Evolutionary conservation across 1,284 basidiomycete genomes (phyloP), one percentile per base, ranked within the genome.

Genomic region (Neonothopanus nambi): DNA sequence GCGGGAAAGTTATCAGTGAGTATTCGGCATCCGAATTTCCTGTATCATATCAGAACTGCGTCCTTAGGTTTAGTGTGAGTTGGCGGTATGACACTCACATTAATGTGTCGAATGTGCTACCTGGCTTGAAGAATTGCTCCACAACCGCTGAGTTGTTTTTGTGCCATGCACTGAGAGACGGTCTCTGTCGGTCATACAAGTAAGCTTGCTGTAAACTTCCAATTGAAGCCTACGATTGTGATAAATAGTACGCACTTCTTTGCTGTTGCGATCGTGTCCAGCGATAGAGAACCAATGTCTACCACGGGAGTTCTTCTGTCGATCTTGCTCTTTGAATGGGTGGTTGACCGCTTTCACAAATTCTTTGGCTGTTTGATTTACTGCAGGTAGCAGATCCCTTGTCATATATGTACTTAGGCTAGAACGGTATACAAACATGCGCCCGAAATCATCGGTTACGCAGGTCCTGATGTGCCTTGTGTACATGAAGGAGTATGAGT

Each of bases 201-300:
- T n/a, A n/a, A n/a, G n/a, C n/a, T n/a, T n/a, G n/a, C n/a, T n/a
- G n/a, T n/a, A n/a, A n/a, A n/a, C n/a, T n/a, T n/a, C n/a, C n/a
- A n/a, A n/a, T n/a, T n/a, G n/a, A n/a, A n/a, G n/a, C n/a, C n/a
- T n/a, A n/a, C n/a, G n/a, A n/a, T n/a, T n/a, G n/a, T n/a, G n/a
- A n/a, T n/a, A n/a, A n/a, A n/a, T n/a, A n/a, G n/a, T n/a, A n/a
- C n/a, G n/a, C n/a, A 24, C 45, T 42, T 35, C 2, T 17, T 42
- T 35, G 21, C 50, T 49, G 21, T 53, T 48, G 11, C 55, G 20
- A 28, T 57, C 46, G 33, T 53, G 46, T 3, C 55, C 55, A 45
- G 47, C 28, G 17, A 53, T 50, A 4, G 51, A 48, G 38, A 46
- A 57, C 28, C 28, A 52, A 23, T 57, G 55, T 2, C 21, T n/a